Base-by-base conservation (phyloP, 2,329 filamentous ascomycete species). In the Cordyceps cicadae region DNA sequence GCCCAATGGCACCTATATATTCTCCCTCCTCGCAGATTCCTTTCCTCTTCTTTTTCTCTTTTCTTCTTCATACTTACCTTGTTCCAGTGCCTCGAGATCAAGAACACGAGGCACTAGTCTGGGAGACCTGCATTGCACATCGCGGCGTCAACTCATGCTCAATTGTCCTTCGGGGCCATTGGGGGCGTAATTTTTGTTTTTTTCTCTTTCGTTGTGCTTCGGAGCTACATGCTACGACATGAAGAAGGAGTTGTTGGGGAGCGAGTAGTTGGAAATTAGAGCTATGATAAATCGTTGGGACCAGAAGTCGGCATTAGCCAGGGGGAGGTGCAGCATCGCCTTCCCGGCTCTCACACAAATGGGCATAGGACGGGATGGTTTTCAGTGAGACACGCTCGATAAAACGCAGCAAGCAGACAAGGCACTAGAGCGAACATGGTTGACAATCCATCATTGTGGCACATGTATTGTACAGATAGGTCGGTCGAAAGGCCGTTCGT, bases 11-110 rank as follows among this genome's bases (percentile, higher is more conserved):
- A 12, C 39, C 24, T 70, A 69, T 71, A 72, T 66, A 65, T 21
- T 2, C 15, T 0, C 15, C 49, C 48, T 1, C 0, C 49, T 62
- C 52, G 64, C 39, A 57, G 6, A 2, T 59, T 61, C 0, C 49
- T 68, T 62, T 64, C 29, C 1, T 58, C 59, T 63, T 66, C 66
- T 70, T 70, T 65, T 58, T 21, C 68, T 69, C 64, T 68, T 72
- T 74, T 70, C 60, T 72, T 77, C 74, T 76, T 78, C 75, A 81
- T 80, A 81, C 79, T 81, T 81, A 81, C 78, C 78, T 81, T 81
- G 74, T 74, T 74, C 70, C 70, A 73, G 71, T 66, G 62, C 66
- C 63, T 67, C 72, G 71, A 70, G 78, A 69, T 81, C 78, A 80
- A 68, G 76, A 78, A 72, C 72, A 66, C 72, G 69, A 67, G 66